A percentile compares a stretch with the other conserved stretches of the same genome.
Evolutionary conservation across 352 stramenopile species (phyloP).

Genomic region (Pythium insidiosum): DNA sequence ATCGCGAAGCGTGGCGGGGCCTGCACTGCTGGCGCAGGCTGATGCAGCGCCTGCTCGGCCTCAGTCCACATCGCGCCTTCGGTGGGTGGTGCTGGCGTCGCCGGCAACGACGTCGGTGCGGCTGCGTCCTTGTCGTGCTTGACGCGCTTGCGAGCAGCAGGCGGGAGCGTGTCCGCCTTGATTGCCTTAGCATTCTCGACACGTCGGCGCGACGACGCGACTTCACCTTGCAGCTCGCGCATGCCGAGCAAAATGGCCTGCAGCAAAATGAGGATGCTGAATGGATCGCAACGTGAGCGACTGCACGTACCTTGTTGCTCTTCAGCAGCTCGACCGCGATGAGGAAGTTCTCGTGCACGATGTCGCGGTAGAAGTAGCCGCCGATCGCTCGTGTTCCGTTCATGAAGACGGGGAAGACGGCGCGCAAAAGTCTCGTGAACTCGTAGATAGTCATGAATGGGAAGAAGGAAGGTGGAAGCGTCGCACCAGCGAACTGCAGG

Average conservation of each 20-base stretch:
- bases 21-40: constrained; percentile 43
- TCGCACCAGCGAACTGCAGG: constrained; percentile 60
- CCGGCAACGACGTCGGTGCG: constrained; percentile 4
- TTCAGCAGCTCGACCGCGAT: constrained; percentile 71
- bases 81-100: constrained; percentile 3
- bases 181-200: constrained; percentile 24
- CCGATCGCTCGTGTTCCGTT: constrained; percentile 95
- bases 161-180: constrained; percentile 43
- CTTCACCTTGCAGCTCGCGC: constrained; percentile 69
- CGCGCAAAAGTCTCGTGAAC: constrained; percentile 88
- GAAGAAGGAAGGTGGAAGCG: constrained; percentile 54
- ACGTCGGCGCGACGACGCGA: constrained; percentile 52
- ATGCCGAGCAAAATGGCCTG: constrained; percentile 74
- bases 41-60: constrained; percentile 34
- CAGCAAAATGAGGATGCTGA: neutral
- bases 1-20: constrained; percentile 35
- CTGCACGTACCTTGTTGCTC: constrained; percentile 53
- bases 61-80: constrained; percentile 14
- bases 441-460: constrained; percentile 88
- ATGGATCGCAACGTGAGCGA: neutral
- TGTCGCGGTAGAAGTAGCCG: constrained; percentile 79
- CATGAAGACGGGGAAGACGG: constrained; percentile 93
- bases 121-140: constrained; percentile 56
- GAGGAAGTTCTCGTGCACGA: constrained; percentile 64
- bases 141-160: constrained; percentile 45